Base-by-base conservation (phyloP, 2,329 filamentous ascomycete species). In the Conoideocrella luteorostrata region DNA sequence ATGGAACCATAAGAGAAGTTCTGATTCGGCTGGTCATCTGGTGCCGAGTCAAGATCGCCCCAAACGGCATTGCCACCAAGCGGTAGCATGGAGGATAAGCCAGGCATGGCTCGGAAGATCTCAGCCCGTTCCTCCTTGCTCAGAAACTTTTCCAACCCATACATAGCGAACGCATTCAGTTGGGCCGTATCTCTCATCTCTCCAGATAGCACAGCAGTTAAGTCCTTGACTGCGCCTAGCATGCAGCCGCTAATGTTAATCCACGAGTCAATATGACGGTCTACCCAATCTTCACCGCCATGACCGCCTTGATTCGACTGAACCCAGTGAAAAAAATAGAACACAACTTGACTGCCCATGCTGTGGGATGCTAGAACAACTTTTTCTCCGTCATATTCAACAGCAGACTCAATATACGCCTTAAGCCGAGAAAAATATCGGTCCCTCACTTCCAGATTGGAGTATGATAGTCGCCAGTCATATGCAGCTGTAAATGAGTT, bases 171-270 rank as follows among this genome's bases (percentile, higher is more conserved):
- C 2, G 91, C 80, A 56, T 97, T 97, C 18, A 98, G 78, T 63
- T 97, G 93, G 1, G 91, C 93, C 0, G 93, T 98, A 58, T 98
- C 93, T 52, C 91, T 88, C 93, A 98, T 98, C 65, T 98, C 93
- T 23, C 93, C 93, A 0, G 90, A 96, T 2, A 98, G 72, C 0
- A 97, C 78, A 0, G 93, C 91, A 0, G 93, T 87, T 28, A 97
- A 69, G 46, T 86, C 91, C 67, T 98, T 98, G 46, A 89, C 74
- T 2, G 93, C 89, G 12, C 93, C 93, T 5, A 98, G 81, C 91
- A 98, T 96, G 65, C 91, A 98, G 5, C 93, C 93, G 52, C 86
- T 93, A 56, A 98, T 89, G 62, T 98, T 98, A 70, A 98, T 94
- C 90, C 94, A 98, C 3, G 88, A 86, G 52, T 94, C 93, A 41